Conservation (phyloP, 441 rosid genomes). For the Caryocar brasiliense region DNA sequence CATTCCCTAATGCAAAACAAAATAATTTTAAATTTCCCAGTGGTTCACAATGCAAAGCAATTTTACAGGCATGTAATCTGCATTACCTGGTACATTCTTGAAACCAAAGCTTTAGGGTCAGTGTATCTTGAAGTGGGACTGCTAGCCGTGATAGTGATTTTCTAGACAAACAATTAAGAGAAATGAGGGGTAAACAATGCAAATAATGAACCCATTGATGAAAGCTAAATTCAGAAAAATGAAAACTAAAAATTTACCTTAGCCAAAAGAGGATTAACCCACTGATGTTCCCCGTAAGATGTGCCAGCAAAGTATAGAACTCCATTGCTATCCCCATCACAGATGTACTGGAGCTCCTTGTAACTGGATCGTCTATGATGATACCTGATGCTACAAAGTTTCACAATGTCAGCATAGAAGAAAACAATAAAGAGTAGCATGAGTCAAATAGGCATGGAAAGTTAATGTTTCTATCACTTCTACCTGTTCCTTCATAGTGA, state of each 20-base stretch:
- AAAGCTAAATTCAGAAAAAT: background rate
- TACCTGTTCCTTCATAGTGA: too few species aligned
- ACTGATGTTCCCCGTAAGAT: slow-evolving; percentile 82
- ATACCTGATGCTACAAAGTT: slow-evolving; percentile 43
- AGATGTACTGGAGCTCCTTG: slow-evolving; percentile 91
- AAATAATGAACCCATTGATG: too few species aligned
- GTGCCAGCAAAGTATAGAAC: slow-evolving; percentile 84
- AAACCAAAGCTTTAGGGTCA: slow-evolving; percentile 79
- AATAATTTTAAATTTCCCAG: background rate
- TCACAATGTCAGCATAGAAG: too few species aligned
- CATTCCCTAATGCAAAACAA: slow-evolving; percentile 46
- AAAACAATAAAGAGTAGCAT: too few species aligned
- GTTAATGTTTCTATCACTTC: too few species aligned
- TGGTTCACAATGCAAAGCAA: background rate
- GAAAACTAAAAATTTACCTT: slow-evolving; percentile 44
- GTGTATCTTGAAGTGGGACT: slow-evolving; percentile 85
- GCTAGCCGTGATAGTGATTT: slow-evolving; percentile 61
- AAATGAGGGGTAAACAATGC: too few species aligned
- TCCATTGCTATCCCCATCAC: slow-evolving; percentile 97
- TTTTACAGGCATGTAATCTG: background rate
- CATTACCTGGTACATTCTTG: slow-evolving; percentile 74
- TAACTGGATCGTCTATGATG: slow-evolving; percentile 83
- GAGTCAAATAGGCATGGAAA: too few species aligned
- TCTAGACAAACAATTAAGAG: slow-evolving; percentile 39
- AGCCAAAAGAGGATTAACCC: slow-evolving; percentile 93